Evolutionary conservation across 2,329 filamentous ascomycete species (phyloP).

Genomic region (Trichoderma semiorbis): DNA sequence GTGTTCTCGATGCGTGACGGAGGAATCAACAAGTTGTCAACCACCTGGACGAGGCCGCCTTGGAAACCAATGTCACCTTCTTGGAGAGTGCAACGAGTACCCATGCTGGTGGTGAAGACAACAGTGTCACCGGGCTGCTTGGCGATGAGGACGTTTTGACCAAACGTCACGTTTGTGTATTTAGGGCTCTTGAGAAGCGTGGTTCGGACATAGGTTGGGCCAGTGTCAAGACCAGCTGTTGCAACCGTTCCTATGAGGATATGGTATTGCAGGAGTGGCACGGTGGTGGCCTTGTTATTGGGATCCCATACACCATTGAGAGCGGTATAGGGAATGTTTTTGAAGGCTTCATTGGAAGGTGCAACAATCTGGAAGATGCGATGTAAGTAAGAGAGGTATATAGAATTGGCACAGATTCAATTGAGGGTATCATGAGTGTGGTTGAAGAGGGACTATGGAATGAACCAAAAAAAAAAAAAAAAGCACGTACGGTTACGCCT

Average conservation of each 20-base stretch:
- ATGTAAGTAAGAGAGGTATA: not conserved
- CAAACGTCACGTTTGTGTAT: conserved; percentile 48
- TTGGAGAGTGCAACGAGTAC: conserved; percentile 41
- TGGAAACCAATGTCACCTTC: conserved; percentile 45
- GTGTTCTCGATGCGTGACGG: conserved; percentile 48
- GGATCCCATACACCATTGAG: conserved; percentile 45
- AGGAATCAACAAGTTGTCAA: conserved; percentile 50
- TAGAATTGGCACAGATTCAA: not conserved
- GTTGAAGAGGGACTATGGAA: too few species aligned
- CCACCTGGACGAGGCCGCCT: conserved; percentile 50
- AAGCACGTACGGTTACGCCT: conserved; percentile 42
- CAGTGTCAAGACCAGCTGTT: conserved; percentile 35
- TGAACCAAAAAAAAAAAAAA: too few species aligned
- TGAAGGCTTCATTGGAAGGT: conserved; percentile 56
- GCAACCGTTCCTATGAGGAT: conserved; percentile 52
- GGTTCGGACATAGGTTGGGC: conserved; percentile 38
- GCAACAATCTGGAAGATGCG: conserved; percentile 45
- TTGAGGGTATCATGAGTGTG: not conserved
- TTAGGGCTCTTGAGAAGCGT: conserved; percentile 41
- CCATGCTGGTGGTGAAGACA: conserved; percentile 50
- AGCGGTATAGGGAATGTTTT: conserved; percentile 50
- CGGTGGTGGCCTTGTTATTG: conserved; percentile 42
- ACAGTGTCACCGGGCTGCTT: conserved; percentile 40
- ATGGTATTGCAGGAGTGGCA: conserved; percentile 59
- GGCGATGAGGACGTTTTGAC: conserved; percentile 47